Evolutionary conservation across 192 early-diverging fungal genomes (phyloP).

Genomic region (Coemansia sp.): DNA sequence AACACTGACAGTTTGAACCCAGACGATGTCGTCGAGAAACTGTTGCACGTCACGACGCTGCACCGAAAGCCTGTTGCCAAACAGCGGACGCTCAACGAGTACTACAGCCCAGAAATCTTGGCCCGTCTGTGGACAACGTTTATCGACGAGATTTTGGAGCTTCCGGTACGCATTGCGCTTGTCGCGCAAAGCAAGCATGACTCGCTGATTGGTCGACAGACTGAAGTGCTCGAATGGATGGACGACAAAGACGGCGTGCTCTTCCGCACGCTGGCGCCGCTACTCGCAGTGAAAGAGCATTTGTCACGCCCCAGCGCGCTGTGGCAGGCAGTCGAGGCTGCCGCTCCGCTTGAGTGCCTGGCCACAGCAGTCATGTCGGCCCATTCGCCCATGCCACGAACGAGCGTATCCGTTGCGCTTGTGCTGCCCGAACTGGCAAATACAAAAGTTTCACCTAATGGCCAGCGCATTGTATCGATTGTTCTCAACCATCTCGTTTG

Average conservation of each 20-base stretch:
- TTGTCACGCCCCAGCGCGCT: constrained; percentile 12
- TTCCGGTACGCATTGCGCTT: constrained; percentile 18
- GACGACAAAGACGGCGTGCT: constrained; percentile 15
- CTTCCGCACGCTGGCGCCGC: constrained; percentile 18
- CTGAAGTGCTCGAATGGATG: constrained; percentile 13
- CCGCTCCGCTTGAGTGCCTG: constrained; percentile 11
- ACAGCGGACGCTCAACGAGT: constrained; percentile 6
- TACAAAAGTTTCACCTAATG: neutral
- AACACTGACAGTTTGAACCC: neutral
- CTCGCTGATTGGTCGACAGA: neutral
- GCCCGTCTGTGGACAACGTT: constrained; percentile 24
- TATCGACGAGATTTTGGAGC: constrained; percentile 15
- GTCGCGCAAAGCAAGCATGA: neutral
- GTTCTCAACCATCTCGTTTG: constrained; percentile 9
- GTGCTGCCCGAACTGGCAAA: constrained; percentile 17
- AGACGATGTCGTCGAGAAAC: constrained; percentile 16
- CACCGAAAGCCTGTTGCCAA: neutral
- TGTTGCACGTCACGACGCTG: constrained; percentile 20
- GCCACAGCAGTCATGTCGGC: constrained; percentile 6
- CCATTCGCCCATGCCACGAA: neutral
- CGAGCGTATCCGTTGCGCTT: constrained; percentile 23
- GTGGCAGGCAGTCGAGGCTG: constrained; percentile 16
- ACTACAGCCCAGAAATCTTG: constrained; percentile 16
- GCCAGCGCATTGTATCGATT: neutral
- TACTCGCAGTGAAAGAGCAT: constrained; percentile 14